Evolutionary conservation across 2,329 filamentous ascomycete species (phyloP), one percentile per base, ranked within the genome.

Genomic region (Colletotrichum sp.): DNA sequence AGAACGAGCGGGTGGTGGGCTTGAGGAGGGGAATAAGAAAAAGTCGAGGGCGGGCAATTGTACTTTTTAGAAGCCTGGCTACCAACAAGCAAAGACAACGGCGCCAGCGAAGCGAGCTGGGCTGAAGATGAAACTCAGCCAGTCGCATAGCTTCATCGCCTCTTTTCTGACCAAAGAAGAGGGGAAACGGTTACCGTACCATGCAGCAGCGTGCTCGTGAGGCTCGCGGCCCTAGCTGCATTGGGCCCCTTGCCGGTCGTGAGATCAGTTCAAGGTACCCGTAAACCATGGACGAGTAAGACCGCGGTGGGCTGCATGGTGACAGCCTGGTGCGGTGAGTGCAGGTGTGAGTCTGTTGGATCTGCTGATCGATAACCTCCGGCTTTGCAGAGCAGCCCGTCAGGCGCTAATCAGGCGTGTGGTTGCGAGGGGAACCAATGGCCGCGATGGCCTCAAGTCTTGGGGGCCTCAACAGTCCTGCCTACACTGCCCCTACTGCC

Each of bases 101-200:
- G 55, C 55, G 57, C 68, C 60, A 36, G 36, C 36, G 70, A 63
- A 67, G 72, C 69, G 32, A 69, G 39, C 52, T 75, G 73, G 69
- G 73, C 73, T 76, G 73, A 71, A 68, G 15, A 26, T 76, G 73
- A 73, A 76, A 73, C 73, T 71, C 73, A 69, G 69, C 72, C 69
- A 75, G 69, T 72, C 72, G 63, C 70, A 73, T 76, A 21, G 68
- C 72, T 49, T 75, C 28, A 44, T 72, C 55, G 13, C 21, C 68
- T 60, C 49, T 30, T 60, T 30, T 32, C 26, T 62, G 59, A 21
- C 28, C 32, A 49, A 24, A 62, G 34, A 52, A 67, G 26, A 49
- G 30, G 60, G 44, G 28, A 13, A 28, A n/a, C 62, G 57, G 57
- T 36, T 72, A 67, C 72, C n/a, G 62, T 72, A 64, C 63, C 55